Evolutionary conservation across 2,329 filamentous ascomycete species (phyloP), one percentile per base, ranked within the genome.

Genomic region (Trichoderma atrobrunneum): DNA sequence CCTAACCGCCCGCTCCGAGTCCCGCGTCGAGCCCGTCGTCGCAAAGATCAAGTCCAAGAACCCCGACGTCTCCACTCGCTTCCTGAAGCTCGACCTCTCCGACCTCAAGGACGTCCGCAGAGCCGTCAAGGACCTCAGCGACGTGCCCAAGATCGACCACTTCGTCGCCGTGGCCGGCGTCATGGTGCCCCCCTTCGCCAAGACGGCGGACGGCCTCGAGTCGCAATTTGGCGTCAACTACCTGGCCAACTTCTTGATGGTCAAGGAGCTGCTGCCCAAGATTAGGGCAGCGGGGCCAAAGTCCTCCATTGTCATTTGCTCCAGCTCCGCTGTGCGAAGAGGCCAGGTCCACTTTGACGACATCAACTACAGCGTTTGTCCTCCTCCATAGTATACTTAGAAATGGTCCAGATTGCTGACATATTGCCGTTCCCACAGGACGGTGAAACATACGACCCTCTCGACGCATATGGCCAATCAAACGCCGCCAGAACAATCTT

Each of bases 171-270:
- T 74, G 18, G 73, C 72, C 2, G 72, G 73, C 5, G 59, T 73
- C 28, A 73, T 74, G 73, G 32, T 62, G 26, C 69, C 69, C 2
- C 68, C 69, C 6, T 73, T 34, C 30, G 28, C 39, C 12, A 74
- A 73, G 63, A 76, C 76, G 1, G 72, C 56, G 1, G 71, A 77
- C 5, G 75, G 76, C 0, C 61, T 76, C 18, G 76, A 76, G 73
- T 77, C 77, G 0, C 86, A 88, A 72, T 85, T 89, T 74, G 87
- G 82, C 34, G 84, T 82, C 7, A 88, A 88, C 75, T 84, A 88
- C 75, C 77, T 89, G 4, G 81, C 79, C 7, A 85, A 88, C 73
- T 89, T 88, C 78, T 80, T 88, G 0, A 80, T 88, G 12, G 84
- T 86, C 74, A 80, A 86, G 18, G 80, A 87, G 0, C 78, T 88